Evolutionary conservation across 805 yeast genomes (phyloP).

Genomic region (Lachancea nothofagi): DNA sequence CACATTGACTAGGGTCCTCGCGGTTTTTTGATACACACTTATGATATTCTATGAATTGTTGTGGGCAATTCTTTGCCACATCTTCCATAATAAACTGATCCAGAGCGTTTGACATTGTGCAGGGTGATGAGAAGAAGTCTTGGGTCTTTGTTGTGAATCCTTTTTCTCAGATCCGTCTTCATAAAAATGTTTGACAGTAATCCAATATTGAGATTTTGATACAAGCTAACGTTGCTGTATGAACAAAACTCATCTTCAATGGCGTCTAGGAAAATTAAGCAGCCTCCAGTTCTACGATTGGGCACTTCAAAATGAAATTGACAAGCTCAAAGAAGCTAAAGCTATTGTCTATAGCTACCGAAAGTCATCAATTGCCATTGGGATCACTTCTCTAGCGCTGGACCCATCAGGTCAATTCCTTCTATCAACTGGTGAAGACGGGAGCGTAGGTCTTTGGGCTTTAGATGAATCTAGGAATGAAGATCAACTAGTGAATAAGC

Average conservation of each 20-base stretch:
- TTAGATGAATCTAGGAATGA: constrained; percentile 23
- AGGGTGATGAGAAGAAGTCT: neutral
- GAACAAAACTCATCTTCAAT: constrained; percentile 10
- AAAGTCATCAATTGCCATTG: constrained; percentile 4
- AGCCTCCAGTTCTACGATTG: constrained; percentile 11
- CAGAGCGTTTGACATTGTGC: constrained; percentile 34
- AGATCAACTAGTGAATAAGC: constrained; percentile 28
- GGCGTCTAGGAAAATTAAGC: constrained; percentile 14
- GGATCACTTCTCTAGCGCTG: constrained; percentile 20
- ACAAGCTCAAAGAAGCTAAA: constrained; percentile 18
- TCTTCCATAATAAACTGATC: constrained; percentile 77
- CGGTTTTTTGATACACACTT: constrained; percentile 60
- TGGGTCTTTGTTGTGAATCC: neutral
- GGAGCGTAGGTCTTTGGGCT: constrained; percentile 32
- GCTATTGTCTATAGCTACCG: constrained; percentile 7
- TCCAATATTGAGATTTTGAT: no score
- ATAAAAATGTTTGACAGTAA: no score
- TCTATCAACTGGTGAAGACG: constrained; percentile 28
- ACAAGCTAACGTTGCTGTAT: neutral
- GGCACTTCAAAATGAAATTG: constrained; percentile 17
- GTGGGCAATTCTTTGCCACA: constrained; percentile 72
- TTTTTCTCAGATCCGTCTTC: neutral
- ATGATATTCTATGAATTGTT: constrained; percentile 65
- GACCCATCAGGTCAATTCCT: constrained; percentile 18
- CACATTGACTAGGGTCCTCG: constrained; percentile 47